Conservation (phyloP, 768 basidiomycete species). For the Suillus fuscotomentosus region DNA sequence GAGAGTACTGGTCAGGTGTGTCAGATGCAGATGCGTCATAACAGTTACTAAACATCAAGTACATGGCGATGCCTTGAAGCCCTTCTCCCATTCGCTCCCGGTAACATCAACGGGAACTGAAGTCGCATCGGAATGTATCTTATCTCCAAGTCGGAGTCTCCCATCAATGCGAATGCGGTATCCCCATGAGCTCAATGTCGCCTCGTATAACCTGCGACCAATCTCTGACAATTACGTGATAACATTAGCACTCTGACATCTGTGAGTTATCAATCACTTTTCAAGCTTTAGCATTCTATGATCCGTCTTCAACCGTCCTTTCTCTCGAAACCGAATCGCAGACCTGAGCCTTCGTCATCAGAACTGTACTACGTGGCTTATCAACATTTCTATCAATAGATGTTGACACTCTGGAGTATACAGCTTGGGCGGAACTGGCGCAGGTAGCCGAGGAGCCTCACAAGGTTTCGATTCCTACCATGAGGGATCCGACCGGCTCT, state of each 20-base stretch:
- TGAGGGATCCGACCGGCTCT: background rate
- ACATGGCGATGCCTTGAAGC: background rate
- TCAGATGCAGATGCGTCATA: background rate
- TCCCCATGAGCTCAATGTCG: background rate
- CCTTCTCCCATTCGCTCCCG: background rate
- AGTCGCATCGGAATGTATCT: background rate
- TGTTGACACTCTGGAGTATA: background rate
- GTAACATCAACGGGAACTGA: background rate
- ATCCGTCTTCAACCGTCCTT: background rate
- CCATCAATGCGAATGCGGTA: background rate
- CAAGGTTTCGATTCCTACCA: background rate
- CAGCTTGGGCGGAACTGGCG: background rate
- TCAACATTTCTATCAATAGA: background rate
- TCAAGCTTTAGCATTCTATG: background rate
- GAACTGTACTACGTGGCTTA: background rate
- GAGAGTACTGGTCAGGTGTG: background rate
- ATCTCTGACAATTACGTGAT: background rate
- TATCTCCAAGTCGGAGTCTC: background rate
- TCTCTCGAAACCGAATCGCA: background rate
- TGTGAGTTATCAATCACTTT: background rate
- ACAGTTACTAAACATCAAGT: background rate
- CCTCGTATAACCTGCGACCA: background rate
- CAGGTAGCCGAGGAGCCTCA: background rate
- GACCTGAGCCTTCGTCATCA: background rate
- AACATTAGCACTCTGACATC: background rate